These are phyloP conservation scores for Lactifluus subvellereus DNA, from an alignment of 768 basidiomycete species.

Conservation along the genomic window DNA sequence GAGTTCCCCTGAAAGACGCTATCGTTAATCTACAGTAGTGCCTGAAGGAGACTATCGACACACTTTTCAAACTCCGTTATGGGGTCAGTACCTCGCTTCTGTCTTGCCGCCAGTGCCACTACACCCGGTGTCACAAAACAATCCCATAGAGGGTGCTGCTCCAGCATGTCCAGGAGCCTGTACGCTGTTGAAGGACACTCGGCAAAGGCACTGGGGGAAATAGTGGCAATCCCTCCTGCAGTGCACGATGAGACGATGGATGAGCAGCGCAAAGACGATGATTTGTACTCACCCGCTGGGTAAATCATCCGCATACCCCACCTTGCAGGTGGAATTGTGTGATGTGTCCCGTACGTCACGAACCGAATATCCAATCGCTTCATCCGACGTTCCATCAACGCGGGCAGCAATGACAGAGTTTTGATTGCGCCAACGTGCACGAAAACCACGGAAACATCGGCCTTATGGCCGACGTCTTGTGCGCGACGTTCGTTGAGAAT, in stretches of 20 bases:
- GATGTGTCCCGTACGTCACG: slow-evolving; percentile 63
- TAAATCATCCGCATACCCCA: slow-evolving; percentile 68
- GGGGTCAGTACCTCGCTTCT: slow-evolving; percentile 30
- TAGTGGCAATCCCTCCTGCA: slow-evolving; percentile 67
- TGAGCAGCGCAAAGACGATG: neutral
- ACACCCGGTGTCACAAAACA: slow-evolving; percentile 62
- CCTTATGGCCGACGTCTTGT: slow-evolving; percentile 18
- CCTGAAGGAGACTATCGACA: neutral
- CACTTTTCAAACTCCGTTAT: slow-evolving; percentile 24
- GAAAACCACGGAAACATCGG: slow-evolving; percentile 51
- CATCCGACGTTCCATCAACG: slow-evolving; percentile 42
- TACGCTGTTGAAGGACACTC: slow-evolving; percentile 46
- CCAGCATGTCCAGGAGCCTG: slow-evolving; percentile 45
- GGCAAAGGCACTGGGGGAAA: slow-evolving; percentile 55
- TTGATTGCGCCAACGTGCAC: slow-evolving; percentile 55
- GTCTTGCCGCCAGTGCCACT: slow-evolving; percentile 48
- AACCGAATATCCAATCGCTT: slow-evolving; percentile 48
- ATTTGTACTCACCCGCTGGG: slow-evolving; percentile 48
- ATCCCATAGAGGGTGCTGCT: slow-evolving; percentile 60
- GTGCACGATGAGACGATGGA: neutral
- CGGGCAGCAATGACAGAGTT: slow-evolving; percentile 44
- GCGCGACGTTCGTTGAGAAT: slow-evolving; percentile 18
- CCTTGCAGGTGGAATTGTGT: slow-evolving; percentile 40
- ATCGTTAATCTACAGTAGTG: neutral
- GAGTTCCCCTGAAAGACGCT: slow-evolving; percentile 22